Base-by-base conservation (phyloP, 2,329 filamentous ascomycete genomes). In the Monilinia fructigena region DNA sequence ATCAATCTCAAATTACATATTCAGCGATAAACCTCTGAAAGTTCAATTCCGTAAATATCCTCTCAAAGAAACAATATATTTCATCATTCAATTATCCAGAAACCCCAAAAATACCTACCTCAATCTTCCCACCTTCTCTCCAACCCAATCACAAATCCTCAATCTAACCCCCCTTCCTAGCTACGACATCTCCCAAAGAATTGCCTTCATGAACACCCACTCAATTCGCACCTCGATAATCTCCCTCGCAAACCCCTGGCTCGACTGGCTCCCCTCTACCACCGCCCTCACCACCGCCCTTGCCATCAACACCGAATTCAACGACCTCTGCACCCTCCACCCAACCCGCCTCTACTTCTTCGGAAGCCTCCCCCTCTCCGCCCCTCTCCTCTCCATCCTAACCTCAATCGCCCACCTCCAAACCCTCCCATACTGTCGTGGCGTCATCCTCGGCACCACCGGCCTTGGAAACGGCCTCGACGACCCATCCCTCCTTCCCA, bases 181-280 rank as follows among this genome's bases (percentile, higher is more conserved):
- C 16, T 58, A 64, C 11, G 91, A 92, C 55, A 88, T 96, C 67
- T 79, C 82, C 20, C 83, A 91, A 72, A 97, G 97, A 75, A 82
- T 97, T 18, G 83, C 86, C 59, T 97, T 97, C 79, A 97, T 97
- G 93, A 84, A 92, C 76, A 85, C 83, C 20, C 93, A 97, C 79
- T 81, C 81, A 63, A 97, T 97, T 76, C 85, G 90, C 77, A 87
- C 89, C 70, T 95, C 91, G 1, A 90, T 97, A 61, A 87, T 97
- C 69, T 95, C 91, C 0, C 86, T 97, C 28, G 93, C 93, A 18
- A 97, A 97, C 75, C 93, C 93, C 0, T 97, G 93, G 93, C 84
- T 97, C 2, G 93, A 97, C 78, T 97, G 96, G 75, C 79, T 97
- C 0, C 76, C 81, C 12, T 75, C 85, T 0, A 76, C 80, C 4